A percentile compares a stretch with the other conserved stretches of the same genome.
These are phyloP conservation scores for Alternaria angustiovoidea DNA, from an alignment of 2,329 filamentous ascomycete genomes.

Conservation along the genomic window DNA sequence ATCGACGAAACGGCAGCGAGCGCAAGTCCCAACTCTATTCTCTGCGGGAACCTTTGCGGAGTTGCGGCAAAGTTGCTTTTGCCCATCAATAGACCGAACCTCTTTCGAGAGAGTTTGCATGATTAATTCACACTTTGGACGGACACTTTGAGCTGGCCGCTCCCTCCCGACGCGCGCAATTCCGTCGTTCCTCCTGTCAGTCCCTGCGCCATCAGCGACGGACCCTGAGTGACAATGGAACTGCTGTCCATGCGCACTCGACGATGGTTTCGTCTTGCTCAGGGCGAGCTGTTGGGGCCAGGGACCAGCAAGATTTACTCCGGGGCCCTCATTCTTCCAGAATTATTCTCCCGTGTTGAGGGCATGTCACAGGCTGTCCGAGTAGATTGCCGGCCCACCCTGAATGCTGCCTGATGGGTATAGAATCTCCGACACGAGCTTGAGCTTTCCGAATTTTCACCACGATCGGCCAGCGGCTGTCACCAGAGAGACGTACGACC, in stretches of 20 bases:
- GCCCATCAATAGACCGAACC: conserved; percentile 10
- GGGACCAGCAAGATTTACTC: conserved; percentile 22
- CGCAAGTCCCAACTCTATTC: conserved; percentile 27
- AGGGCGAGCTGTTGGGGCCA: conserved; percentile 24
- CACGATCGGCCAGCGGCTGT: conserved; percentile 4
- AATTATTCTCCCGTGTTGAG: conserved; percentile 40
- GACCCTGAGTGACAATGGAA: conserved; percentile 12
- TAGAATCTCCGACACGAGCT: conserved; percentile 12
- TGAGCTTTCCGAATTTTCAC: conserved; percentile 6
- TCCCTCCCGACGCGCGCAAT: conserved; percentile 20
- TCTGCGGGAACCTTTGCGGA: conserved; percentile 6
- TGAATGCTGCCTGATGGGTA: conserved; percentile 21
- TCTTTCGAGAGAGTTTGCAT: conserved; percentile 21
- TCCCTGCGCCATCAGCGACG: conserved; percentile 24
- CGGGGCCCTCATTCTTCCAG: conserved; percentile 41
- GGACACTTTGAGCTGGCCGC: conserved; percentile 12
- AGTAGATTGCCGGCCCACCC: conserved; percentile 43
- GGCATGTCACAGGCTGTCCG: conserved; percentile 35
- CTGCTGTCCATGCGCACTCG: conserved; percentile 18
- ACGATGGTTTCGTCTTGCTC: conserved; percentile 18
- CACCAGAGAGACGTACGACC: conserved; percentile 6
- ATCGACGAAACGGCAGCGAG: conserved; percentile 29
- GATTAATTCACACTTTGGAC: conserved; percentile 18
- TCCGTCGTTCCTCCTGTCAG: conserved; percentile 20
- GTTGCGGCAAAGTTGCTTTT: conserved; percentile 29